Base-by-base conservation (phyloP, 2,329 filamentous ascomycete species). In the Fusarium brevicatenulatum region DNA sequence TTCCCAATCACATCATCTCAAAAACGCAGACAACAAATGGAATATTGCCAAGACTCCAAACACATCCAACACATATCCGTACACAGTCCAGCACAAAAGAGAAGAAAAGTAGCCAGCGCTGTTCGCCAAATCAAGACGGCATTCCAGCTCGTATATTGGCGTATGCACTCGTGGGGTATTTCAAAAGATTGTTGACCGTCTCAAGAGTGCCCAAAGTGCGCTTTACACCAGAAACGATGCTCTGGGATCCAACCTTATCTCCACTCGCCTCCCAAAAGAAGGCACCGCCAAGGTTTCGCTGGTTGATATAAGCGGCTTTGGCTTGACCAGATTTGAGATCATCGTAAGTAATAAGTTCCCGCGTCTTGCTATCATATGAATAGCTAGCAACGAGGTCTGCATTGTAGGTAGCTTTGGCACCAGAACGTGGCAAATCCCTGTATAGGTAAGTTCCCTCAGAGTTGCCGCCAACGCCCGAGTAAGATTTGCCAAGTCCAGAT, bases 251-350 rank as follows among this genome's bases (percentile, higher is more conserved):
- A 1, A 70, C 74, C 71, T 81, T 83, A 77, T 97, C 94, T 18
- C 90, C 91, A 72, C 89, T 92, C 15, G 90, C 91, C 81, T 97
- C 93, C 94, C 94, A 97, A 88, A 92, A 97, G 85, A 96, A 93
- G 1, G 89, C 91, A 18, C 94, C 94, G 2, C 92, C 93, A 2
- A 97, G 86, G 0, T 87, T 84, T 59, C 85, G 85, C 28, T 83
- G 76, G 73, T 84, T 83, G 72, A 96, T 86, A 77, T 91, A 96
- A 13, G 84, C 79, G 2, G 88, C 88, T 84, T 96, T 97, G 71
- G 83, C 78, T 34, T 79, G 79, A 2, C 88, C 89, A 70, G 91
- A 89, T 37, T 82, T 80, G 1, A 89, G 84, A 8, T 87, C 92
- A 75, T 93, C 91, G 76, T 93, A 96, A 30, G 89, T 90, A 56